A percentile compares a stretch with the other conserved stretches of the same genome.
Conservation (phyloP, 805 yeast species). For the Tetrapisispora arboricola region DNA sequence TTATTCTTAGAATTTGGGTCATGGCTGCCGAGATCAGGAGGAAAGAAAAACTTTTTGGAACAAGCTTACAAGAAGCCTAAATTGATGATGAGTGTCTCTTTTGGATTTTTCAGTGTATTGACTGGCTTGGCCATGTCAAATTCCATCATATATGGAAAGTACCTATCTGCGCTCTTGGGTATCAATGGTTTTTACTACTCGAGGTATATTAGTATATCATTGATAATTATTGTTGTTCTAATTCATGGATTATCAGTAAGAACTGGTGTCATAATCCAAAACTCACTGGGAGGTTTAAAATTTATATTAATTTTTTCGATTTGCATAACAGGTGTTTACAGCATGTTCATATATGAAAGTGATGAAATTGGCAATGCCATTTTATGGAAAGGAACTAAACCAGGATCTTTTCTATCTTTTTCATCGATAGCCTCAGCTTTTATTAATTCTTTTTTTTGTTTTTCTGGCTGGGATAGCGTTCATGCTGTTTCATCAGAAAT, state of each 20-base stretch:
- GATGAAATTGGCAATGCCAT: conserved; percentile 4
- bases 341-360: conserved; percentile 31
- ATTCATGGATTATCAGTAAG: conserved; percentile 52
- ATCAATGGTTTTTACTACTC: conserved; percentile 32
- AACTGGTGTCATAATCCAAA: conserved; percentile 52
- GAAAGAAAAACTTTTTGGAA: conserved; percentile 63
- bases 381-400: conserved; percentile 21
- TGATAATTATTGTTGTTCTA: conserved; percentile 30
- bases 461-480: conserved; percentile 54
- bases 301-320: conserved; percentile 43
- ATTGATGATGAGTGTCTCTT: conserved; percentile 42
- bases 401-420: conserved; percentile 26
- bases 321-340: conserved; percentile 49
- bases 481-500: conserved; percentile 55
- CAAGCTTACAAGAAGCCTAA: conserved; percentile 53
- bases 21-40: conserved; percentile 64
- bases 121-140: conserved; percentile 49
- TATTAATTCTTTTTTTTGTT: conserved; percentile 48
- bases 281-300: conserved; percentile 52
- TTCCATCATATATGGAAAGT: conserved; percentile 53
- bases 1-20: conserved; percentile 63
- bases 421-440: conserved; percentile 46
- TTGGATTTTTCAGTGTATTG: conserved; percentile 38
- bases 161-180: conserved; percentile 37
- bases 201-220: conserved; percentile 33